Base-by-base conservation (phyloP, 2,329 filamentous ascomycete genomes). In the Atkinsonella hypoxylon region DNA sequence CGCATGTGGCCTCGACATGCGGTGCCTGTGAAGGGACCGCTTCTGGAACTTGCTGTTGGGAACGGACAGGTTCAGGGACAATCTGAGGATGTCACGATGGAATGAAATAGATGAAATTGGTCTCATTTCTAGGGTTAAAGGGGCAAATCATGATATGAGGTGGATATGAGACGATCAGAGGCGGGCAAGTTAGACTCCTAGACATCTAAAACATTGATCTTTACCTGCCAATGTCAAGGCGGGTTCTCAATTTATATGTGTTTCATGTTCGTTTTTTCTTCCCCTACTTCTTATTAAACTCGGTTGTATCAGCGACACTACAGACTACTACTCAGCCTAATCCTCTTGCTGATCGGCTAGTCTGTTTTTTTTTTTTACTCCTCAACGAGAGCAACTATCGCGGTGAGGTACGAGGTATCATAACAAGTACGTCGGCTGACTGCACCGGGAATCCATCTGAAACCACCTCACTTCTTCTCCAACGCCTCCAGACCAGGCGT, bases 1-100 rank as follows among this genome's bases (percentile, higher is more conserved):
- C 73, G 87, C 20, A 82, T 91, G 54, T 93, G 84, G 77, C 93
- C 93, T 8, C 76, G 90, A 52, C 75, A 75, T 55, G 82, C 89
- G 17, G 63, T 62, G 44, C 69, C 73, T 1, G 64, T 79, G 34
- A 60, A 64, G 12, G 72, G 71, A 2, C 60, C 66, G 12, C 60
- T 78, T 51, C 55, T 78, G 49, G 68, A 71, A 45, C 60, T 61
- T 34, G 62, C 57, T 7, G 55, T 57, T 17, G 55, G 42, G 20
- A 36, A 32, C 20, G 40, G 34, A 9, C 40, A 50, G 45, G 44
- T 50, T 26, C 49, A 59, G 11, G 53, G 53, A 20, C 52, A 51
- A 13, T 61, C 60, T 45, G 63, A 61, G 41, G 65, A 68, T 50
- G 59, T 64, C 56, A 66, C 60, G 61, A 68, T 68, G 66, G 64